Evolutionary conservation across 2,329 filamentous ascomycete species (phyloP).

Genomic region (Periconia macrospinosa): DNA sequence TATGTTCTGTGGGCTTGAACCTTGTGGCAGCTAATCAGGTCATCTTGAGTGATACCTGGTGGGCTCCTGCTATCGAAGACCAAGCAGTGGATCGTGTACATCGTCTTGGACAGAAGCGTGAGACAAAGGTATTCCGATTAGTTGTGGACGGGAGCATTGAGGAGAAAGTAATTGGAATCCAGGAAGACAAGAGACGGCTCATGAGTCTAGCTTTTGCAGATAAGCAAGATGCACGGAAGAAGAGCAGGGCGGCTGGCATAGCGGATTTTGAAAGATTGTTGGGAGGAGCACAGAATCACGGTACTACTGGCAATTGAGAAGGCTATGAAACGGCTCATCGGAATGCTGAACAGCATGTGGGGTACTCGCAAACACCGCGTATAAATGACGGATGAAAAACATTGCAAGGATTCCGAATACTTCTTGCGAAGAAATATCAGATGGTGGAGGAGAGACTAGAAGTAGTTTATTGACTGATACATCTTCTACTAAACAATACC

Average conservation of each 20-base stretch:
- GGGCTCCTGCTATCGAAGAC: constrained; percentile 88
- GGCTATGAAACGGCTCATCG: no score
- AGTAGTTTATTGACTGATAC: no score
- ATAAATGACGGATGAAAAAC: no score
- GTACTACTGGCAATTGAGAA: no score
- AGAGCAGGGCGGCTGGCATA: constrained; percentile 47
- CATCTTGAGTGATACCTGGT: constrained; percentile 83
- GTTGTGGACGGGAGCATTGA: constrained; percentile 82
- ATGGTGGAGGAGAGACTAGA: no score
- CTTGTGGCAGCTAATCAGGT: constrained; percentile 85
- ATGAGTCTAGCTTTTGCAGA: constrained; percentile 81
- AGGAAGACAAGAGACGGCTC: constrained; percentile 75
- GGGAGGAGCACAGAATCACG: constrained; percentile 9
- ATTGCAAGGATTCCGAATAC: no score
- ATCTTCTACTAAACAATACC: no score
- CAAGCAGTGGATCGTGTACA: constrained; percentile 90
- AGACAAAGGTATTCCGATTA: constrained; percentile 77
- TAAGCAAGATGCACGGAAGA: constrained; percentile 61
- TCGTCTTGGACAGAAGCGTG: constrained; percentile 77
- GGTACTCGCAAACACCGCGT: no score
- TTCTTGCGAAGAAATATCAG: neutral
- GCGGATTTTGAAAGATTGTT: constrained; percentile 49
- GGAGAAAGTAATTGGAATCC: constrained; percentile 76
- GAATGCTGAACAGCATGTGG: no score
- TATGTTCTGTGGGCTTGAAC: constrained; percentile 84